These are phyloP conservation scores for Suhomyces bokatorum DNA, from an alignment of 1,139 yeast genomes.

Conservation along the genomic window DNA sequence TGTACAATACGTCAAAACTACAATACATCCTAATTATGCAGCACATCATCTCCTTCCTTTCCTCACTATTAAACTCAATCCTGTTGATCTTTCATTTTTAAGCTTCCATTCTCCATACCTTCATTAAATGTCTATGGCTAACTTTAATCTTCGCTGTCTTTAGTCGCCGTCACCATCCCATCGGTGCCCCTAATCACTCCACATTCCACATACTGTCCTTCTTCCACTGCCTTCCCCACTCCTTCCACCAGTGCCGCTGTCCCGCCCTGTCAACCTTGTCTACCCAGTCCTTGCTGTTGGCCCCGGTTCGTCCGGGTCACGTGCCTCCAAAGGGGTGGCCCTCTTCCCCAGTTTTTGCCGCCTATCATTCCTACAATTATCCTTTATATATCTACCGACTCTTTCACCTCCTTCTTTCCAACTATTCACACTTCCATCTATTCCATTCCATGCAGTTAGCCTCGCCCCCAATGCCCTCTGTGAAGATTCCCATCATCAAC, in stretches of 20 bases:
- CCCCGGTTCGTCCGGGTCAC: not conserved
- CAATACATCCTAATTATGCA: too few species aligned
- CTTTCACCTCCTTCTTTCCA: not conserved
- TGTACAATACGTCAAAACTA: too few species aligned
- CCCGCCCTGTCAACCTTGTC: not conserved
- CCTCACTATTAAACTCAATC: too few species aligned
- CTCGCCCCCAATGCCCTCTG: not conserved
- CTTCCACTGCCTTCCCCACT: not conserved
- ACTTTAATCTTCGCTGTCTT: too few species aligned
- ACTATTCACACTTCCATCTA: not conserved
- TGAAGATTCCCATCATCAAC: slow-evolving; percentile 35
- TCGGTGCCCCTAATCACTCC: too few species aligned
- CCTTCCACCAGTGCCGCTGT: not conserved
- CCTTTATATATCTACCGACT: too few species aligned
- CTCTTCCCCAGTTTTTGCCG: not conserved
- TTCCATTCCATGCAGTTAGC: not conserved
- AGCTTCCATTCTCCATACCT: too few species aligned
- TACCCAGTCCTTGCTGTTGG: not conserved
- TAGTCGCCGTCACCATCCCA: too few species aligned
- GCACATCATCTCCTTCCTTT: too few species aligned
- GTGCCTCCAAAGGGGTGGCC: not conserved
- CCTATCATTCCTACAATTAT: not conserved
- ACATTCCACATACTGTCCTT: too few species aligned
- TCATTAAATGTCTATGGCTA: too few species aligned
- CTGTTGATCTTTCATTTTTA: too few species aligned